phyloP scores from a whole-genome alignment of 352 stramenopile species.

The Blastocystis sp. region DNA sequence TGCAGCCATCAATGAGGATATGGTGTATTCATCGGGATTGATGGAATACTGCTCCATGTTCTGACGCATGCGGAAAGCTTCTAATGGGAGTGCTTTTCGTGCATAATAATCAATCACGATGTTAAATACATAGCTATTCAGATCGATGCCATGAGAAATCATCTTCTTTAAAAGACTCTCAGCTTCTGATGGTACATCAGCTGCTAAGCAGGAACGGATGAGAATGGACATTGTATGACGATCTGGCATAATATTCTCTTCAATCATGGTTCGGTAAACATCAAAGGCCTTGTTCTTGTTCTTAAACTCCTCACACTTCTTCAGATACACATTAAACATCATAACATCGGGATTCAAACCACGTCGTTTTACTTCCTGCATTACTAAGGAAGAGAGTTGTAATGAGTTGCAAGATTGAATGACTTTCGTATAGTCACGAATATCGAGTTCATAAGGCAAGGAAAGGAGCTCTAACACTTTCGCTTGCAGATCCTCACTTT shows the following conservation, averaged over 20 bases:
- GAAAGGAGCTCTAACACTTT: slow-evolving; percentile 47
- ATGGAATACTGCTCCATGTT: slow-evolving; percentile 60
- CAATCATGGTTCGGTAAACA: slow-evolving; percentile 36
- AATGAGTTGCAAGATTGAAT: slow-evolving; percentile 51
- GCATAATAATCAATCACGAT: slow-evolving; percentile 62
- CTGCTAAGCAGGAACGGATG: slow-evolving; percentile 40
- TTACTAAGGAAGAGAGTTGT: slow-evolving; percentile 22
- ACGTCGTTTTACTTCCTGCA: slow-evolving; percentile 40
- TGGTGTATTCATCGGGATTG: slow-evolving; percentile 57
- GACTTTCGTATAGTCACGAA: slow-evolving; percentile 58
- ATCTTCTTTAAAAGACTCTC: slow-evolving; percentile 52
- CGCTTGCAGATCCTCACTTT: slow-evolving; percentile 9
- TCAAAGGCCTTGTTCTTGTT: slow-evolving; percentile 56
- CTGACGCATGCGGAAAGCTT: slow-evolving; percentile 58
- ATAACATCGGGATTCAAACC: slow-evolving; percentile 54
- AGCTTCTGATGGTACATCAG: slow-evolving; percentile 34
- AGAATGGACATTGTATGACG: slow-evolving; percentile 59
- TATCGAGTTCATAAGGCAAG: slow-evolving; percentile 56
- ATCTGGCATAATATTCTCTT: slow-evolving; percentile 39
- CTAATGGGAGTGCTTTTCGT: slow-evolving; percentile 49
- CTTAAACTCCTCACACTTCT: slow-evolving; percentile 61
- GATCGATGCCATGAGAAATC: slow-evolving; percentile 46
- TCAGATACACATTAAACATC: slow-evolving; percentile 60
- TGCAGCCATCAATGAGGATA: slow-evolving; percentile 55
- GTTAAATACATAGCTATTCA: slow-evolving; percentile 62